Evolutionary conservation across 208 protist genomes (phyloP), one percentile per base, ranked within the genome.

Genomic region (Phytomonas serpens): DNA sequence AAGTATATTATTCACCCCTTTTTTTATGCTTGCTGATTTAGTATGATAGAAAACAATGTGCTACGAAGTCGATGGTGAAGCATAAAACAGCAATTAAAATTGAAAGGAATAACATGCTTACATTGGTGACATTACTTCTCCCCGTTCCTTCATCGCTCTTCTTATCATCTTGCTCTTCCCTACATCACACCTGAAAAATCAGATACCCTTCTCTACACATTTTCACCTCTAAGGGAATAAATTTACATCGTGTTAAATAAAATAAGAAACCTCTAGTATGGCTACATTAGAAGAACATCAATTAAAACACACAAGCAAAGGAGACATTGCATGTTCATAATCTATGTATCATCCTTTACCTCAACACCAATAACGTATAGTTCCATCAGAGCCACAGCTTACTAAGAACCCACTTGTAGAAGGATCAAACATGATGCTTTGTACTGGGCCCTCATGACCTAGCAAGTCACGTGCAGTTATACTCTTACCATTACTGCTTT

Each of bases 401-500:
- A 97, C 87, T 38, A 97, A 76, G 65, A 90, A 93, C 31, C 71
- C 77, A 76, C 92, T 86, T 29, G 81, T 90, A 9, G 85, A 69
- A 68, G 72, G 77, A 47, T 93, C 93, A 72, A 97, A 97, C 29
- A 79, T 71, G n/a, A 88, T 87, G 72, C 90, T 90, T 77, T 94
- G 93, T 71, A 97, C 90, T n/a, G 88, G 74, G 23, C 91, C 89
- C 36, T 90, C 81, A 72, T 96, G 90, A 0, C 90, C 93, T 29
- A 64, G 40, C 51, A 97, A 76, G 76, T 88, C 85, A 31, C 75
- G 76, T 64, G 97, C 80, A n/a, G 77, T 71, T 37, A 93, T 84
- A 37, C 73, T 67, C 47, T 98, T 79, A 78, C 98, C 90, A 75
- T 97, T 97, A 13, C 99, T n/a, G 71, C 98, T 97, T 27, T 61